Evolutionary conservation across 305 asterid species (phyloP), one percentile per base, ranked within the genome.

Genomic region (Fraxinus floribunda): DNA sequence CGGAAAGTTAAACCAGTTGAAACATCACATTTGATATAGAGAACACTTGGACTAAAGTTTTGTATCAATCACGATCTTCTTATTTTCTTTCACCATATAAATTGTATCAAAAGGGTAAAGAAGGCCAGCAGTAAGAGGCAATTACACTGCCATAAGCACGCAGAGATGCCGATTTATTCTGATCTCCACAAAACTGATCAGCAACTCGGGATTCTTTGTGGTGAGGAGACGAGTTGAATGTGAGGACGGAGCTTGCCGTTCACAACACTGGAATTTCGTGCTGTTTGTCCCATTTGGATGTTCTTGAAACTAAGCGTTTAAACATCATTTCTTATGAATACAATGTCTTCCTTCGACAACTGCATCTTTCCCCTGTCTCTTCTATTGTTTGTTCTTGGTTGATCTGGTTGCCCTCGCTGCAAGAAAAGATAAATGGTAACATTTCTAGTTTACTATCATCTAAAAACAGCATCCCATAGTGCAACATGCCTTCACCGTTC

Each of bases 331-430:
- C 70, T 81, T 46, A 95, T 84, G 87, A 82, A 83, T 83, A 87
- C 26, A 73, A 93, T 89, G 81, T 94, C 98, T 75, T 88, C 93
- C 81, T 92, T 90, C 1, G 84, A 81, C 72, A 95, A 85, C 70
- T 90, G 88, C 95, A 89, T 90, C 87, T 92, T 95, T 34, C 97
- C 98, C 86, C 84, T 89, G 81, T 89, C 94, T 22, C 92, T 88
- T 84, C 80, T 89, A 24, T 76, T 76, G 36, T 73, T 88, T 1
- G 20, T 78, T 72, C 87, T 86, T 79, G 60, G 75, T 84, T 91
- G 87, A 68, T 86, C 97, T 0, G 93, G 93, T 73, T 89, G 91
- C 68, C 97, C 98, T 80, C 90, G 86, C 97, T 94, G 84, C 85
- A 88, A 79, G 35, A 73, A 32, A 30, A 49, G 16, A 44, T 3